These are phyloP conservation scores for Stachybotrys elegans DNA, from an alignment of 2,329 filamentous ascomycete genomes.

Conservation along the genomic window DNA sequence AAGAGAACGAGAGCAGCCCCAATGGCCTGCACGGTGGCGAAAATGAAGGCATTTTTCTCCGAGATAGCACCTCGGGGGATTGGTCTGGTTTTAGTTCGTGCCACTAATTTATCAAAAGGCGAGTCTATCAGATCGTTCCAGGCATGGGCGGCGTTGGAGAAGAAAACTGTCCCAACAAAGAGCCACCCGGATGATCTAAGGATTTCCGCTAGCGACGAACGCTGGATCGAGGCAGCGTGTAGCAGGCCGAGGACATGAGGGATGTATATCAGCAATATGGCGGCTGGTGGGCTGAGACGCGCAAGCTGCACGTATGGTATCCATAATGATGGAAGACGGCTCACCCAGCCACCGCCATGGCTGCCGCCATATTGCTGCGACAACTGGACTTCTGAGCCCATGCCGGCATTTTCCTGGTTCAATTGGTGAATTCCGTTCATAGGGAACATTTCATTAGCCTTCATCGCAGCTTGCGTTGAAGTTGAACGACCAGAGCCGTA, in stretches of 20 bases:
- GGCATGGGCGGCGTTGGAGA: constrained; percentile 19
- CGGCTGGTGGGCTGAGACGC: constrained; percentile 24
- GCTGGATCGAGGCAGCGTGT: constrained; percentile 18
- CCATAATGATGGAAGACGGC: constrained; percentile 23
- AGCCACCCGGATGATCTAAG: background rate
- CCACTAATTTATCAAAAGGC: background rate
- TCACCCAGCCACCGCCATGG: constrained; percentile 23
- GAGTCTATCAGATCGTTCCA: background rate
- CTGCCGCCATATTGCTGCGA: constrained; percentile 24
- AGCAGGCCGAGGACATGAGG: constrained; percentile 26
- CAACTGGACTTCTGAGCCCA: too few species aligned
- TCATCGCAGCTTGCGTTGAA: too few species aligned
- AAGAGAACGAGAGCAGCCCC: background rate
- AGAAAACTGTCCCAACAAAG: constrained; percentile 21
- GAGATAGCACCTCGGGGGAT: background rate
- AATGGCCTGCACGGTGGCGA: background rate
- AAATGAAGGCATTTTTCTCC: background rate
- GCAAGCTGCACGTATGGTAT: constrained; percentile 26
- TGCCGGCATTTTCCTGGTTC: too few species aligned
- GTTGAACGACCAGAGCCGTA: too few species aligned
- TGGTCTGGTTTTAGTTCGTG: background rate
- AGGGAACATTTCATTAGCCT: too few species aligned
- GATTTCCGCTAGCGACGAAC: background rate
- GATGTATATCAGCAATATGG: constrained; percentile 25
- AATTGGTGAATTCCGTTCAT: too few species aligned